These are phyloP conservation scores for Primulina eburnea DNA, from an alignment of 257 asterid species.

Conservation along the genomic window DNA sequence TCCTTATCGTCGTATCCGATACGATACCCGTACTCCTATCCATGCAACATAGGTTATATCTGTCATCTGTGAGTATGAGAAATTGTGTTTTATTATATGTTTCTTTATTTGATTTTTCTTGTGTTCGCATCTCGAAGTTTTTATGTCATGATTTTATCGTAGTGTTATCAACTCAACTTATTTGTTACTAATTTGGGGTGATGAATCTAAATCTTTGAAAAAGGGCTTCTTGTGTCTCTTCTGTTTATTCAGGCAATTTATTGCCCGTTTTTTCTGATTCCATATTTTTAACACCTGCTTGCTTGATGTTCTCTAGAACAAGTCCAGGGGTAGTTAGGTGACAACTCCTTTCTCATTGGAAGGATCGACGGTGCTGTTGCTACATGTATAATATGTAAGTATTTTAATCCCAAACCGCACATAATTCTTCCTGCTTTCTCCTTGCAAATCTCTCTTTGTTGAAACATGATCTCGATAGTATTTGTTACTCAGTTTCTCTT, in stretches of 20 bases:
- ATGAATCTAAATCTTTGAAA: background rate
- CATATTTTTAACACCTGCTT: conserved; percentile 18
- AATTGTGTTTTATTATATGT: background rate
- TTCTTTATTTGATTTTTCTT: background rate
- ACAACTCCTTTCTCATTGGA: conserved; percentile 15
- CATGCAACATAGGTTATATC: background rate
- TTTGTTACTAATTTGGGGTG: background rate
- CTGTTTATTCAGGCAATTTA: background rate
- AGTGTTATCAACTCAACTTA: background rate
- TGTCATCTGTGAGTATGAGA: background rate
- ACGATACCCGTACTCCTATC: too few species aligned
- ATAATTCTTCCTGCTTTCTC: conserved; percentile 10
- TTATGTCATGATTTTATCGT: background rate
- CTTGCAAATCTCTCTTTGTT: background rate
- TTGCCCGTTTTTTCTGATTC: background rate
- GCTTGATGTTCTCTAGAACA: conserved; percentile 39
- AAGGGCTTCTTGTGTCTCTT: background rate
- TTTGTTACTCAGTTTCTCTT: background rate
- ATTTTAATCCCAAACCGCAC: conserved; percentile 9
- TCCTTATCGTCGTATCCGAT: too few species aligned
- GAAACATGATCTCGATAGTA: conserved; percentile 9
- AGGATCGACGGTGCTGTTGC: conserved; percentile 14
- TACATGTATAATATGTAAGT: conserved; percentile 18
- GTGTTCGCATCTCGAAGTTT: background rate
- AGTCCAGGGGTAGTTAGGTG: conserved; percentile 35